These are phyloP conservation scores for Paraphysoderma sedebokerense DNA, from an alignment of 371 early-diverging fungal species.

Conservation along the genomic window DNA sequence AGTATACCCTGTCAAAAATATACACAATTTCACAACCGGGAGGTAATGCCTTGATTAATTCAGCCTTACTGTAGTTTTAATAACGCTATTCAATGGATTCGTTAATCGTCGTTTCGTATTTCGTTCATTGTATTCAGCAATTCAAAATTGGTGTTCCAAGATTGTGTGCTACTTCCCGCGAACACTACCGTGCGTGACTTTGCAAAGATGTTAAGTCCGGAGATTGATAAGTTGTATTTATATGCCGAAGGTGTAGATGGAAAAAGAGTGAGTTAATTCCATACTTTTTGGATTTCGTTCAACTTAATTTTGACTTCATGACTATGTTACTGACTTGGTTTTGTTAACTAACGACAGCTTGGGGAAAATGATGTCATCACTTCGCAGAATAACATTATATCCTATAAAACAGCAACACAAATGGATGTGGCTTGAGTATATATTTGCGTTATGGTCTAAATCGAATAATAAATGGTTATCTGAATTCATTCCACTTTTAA, in stretches of 20 bases:
- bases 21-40: slow-evolving; percentile 35
- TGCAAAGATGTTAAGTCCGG: slow-evolving; percentile 45
- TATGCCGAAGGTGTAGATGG: slow-evolving; percentile 57
- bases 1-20: slow-evolving; percentile 51
- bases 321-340: background rate
- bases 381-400: slow-evolving; percentile 33
- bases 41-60: too few relatives aligned
- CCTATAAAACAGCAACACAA: slow-evolving; percentile 47
- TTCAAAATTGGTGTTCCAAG: slow-evolving; percentile 31
- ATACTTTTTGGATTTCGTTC: slow-evolving; percentile 15
- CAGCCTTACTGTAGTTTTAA: background rate
- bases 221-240: slow-evolving; percentile 38
- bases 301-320: slow-evolving; percentile 8
- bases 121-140: background rate
- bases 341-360: slow-evolving; percentile 12
- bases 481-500: too few relatives aligned
- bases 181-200: slow-evolving; percentile 55
- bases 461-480: too few relatives aligned
- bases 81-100: background rate
- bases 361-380: slow-evolving; percentile 40
- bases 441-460: too few relatives aligned
- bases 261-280: slow-evolving; percentile 33
- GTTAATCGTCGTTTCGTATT: background rate
- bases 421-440: too few relatives aligned
- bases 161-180: slow-evolving; percentile 45